phyloP scores from a whole-genome alignment of 768 basidiomycete species.

The Boletus tylopilopsis region DNA sequence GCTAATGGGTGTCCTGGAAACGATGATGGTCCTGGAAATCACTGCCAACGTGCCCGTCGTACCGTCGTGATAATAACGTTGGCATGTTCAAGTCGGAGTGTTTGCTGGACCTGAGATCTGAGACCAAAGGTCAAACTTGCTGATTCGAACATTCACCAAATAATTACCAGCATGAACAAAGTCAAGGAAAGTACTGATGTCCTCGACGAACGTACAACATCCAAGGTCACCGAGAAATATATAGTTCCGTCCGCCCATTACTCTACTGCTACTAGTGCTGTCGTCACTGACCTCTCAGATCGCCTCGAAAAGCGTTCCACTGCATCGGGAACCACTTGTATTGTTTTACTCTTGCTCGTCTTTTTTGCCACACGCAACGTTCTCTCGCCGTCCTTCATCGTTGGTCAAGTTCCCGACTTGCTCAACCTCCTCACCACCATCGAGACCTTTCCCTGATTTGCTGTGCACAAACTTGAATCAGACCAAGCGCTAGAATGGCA shows the following conservation, averaged over 20 bases:
- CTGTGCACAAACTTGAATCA: constrained; percentile 9
- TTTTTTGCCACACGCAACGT: constrained; percentile 30
- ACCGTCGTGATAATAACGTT: too few species aligned
- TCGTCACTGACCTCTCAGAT: constrained; percentile 11
- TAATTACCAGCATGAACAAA: neutral
- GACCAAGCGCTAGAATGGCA: constrained; percentile 27
- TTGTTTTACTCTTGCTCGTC: constrained; percentile 14
- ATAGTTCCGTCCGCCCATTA: constrained; percentile 11
- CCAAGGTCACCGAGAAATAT: constrained; percentile 13
- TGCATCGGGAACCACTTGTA: neutral
- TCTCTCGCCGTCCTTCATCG: constrained; percentile 24
- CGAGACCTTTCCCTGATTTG: constrained; percentile 22
- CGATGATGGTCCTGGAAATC: too few species aligned
- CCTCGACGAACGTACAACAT: constrained; percentile 13
- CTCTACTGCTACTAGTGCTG: neutral
- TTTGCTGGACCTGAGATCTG: too few species aligned
- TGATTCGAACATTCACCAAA: too few species aligned
- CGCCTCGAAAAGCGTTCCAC: neutral
- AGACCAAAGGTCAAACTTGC: too few species aligned
- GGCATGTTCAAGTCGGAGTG: too few species aligned
- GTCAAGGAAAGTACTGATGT: constrained; percentile 11
- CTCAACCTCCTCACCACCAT: constrained; percentile 22
- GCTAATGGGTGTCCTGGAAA: too few species aligned
- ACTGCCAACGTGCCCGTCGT: too few species aligned
- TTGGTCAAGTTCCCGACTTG: constrained; percentile 31